A percentile compares a stretch with the other conserved stretches of the same genome.
Evolutionary conservation across 2,329 filamentous ascomycete genomes (phyloP).

Genomic region (Ophiostoma sp.): DNA sequence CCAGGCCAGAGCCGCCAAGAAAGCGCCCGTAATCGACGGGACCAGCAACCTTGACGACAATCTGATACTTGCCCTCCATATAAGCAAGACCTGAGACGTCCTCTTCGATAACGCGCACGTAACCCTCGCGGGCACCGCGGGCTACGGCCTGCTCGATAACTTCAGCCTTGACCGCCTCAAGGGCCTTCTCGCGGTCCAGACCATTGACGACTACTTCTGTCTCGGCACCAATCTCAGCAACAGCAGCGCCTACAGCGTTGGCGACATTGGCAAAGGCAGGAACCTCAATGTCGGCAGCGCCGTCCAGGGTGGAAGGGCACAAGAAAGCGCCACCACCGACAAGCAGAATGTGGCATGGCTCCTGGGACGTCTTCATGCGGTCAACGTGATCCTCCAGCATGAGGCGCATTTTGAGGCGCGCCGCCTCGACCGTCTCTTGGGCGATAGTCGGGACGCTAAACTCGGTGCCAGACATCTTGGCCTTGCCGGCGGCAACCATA

Average conservation of each 20-base stretch:
- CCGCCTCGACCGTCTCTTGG: constrained; percentile 32
- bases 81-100: constrained; percentile 52
- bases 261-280: constrained; percentile 37
- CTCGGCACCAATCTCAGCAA: constrained; percentile 39
- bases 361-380: constrained; percentile 57
- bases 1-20: background rate
- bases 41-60: constrained; percentile 55
- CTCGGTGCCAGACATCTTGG: background rate
- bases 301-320: background rate
- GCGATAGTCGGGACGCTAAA: constrained; percentile 29
- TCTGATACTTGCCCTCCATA: constrained; percentile 48
- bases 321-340: constrained; percentile 50
- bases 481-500: constrained; percentile 32
- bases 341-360: constrained; percentile 53
- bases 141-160: constrained; percentile 35
- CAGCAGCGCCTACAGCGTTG: constrained; percentile 60
- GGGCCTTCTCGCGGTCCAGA: background rate
- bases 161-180: background rate
- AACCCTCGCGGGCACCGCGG: constrained; percentile 42
- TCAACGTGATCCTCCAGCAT: constrained; percentile 55
- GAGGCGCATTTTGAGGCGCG: constrained; percentile 39
- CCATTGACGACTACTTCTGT: background rate
- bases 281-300: background rate
- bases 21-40: constrained; percentile 41
- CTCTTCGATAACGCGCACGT: constrained; percentile 47